These are phyloP conservation scores for Neostapfia colusana DNA, from an alignment of 176 grass and related monocot genomes.

Conservation along the genomic window DNA sequence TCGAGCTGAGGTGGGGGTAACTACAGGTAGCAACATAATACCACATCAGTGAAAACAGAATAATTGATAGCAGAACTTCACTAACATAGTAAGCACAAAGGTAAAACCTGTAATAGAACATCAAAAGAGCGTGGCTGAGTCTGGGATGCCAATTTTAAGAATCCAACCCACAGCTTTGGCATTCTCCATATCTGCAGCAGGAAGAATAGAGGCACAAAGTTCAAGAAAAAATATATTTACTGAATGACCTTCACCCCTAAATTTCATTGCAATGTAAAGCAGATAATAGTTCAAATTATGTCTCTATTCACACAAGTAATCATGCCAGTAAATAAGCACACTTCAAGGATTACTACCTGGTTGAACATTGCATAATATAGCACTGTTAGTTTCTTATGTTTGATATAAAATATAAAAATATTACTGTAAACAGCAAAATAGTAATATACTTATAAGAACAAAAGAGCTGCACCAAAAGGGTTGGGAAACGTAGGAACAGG, in stretches of 20 bases:
- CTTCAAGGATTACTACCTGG: not conserved
- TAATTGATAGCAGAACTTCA: conserved; percentile 18
- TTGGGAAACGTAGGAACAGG: not conserved
- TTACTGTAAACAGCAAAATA: not conserved
- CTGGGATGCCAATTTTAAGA: conserved; percentile 88
- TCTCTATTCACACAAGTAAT: not conserved
- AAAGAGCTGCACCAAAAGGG: not conserved
- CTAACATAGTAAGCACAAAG: not conserved
- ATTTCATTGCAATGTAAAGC: conserved; percentile 12
- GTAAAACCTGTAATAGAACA: conserved; percentile 67
- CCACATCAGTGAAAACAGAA: conserved; percentile 44
- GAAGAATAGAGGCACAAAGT: not conserved
- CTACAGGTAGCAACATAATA: conserved; percentile 54
- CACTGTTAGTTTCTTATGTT: not conserved
- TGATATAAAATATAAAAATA: not conserved
- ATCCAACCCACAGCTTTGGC: conserved; percentile 94
- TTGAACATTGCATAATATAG: not conserved
- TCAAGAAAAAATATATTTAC: conserved; percentile 16
- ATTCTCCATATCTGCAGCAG: conserved; percentile 93
- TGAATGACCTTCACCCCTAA: not conserved
- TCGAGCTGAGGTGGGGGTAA: conserved; percentile 78
- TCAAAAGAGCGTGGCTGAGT: conserved; percentile 92
- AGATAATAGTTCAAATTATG: conserved; percentile 30
- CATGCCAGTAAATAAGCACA: not conserved
- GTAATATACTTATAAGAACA: conserved; percentile 16